Conservation (phyloP, 331 rosid genomes). For the Pyracantha coccinea region DNA sequence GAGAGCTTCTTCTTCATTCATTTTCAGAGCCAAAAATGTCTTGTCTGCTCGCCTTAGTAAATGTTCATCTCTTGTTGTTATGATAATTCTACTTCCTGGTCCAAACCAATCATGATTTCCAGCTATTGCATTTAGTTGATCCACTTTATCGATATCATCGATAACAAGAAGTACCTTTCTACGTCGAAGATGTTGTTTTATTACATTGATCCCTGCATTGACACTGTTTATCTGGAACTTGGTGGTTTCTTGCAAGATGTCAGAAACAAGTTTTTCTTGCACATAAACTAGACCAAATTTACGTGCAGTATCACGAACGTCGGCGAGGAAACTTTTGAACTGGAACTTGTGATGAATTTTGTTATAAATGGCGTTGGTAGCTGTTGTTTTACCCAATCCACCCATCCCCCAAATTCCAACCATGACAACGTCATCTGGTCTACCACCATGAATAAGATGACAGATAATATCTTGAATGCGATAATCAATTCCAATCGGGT, state of each 20-base stretch:
- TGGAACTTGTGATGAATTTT: background rate
- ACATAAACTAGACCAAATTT: background rate
- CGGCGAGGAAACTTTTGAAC: constrained; percentile 3
- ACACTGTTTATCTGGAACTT: background rate
- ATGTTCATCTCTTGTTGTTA: background rate
- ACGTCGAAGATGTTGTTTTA: background rate
- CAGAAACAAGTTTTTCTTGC: constrained; percentile 1
- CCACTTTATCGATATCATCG: background rate
- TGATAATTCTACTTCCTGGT: constrained; percentile 12
- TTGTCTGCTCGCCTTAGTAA: background rate
- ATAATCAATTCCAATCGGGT: background rate
- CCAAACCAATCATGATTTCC: background rate
- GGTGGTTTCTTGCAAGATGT: background rate
- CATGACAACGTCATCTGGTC: background rate
- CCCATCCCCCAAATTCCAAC: constrained; percentile 19
- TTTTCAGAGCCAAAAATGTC: background rate
- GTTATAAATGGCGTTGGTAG: constrained; percentile 7
- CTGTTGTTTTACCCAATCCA: constrained; percentile 8
- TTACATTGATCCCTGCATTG: background rate
- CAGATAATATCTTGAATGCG: background rate
- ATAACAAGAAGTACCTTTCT: background rate
- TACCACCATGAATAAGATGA: background rate
- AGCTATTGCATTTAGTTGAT: background rate
- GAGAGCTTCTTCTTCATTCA: background rate
- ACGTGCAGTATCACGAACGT: background rate